phyloP scores from a whole-genome alignment of 164 flowering plant species.

The Stephania yunnanensis region DNA sequence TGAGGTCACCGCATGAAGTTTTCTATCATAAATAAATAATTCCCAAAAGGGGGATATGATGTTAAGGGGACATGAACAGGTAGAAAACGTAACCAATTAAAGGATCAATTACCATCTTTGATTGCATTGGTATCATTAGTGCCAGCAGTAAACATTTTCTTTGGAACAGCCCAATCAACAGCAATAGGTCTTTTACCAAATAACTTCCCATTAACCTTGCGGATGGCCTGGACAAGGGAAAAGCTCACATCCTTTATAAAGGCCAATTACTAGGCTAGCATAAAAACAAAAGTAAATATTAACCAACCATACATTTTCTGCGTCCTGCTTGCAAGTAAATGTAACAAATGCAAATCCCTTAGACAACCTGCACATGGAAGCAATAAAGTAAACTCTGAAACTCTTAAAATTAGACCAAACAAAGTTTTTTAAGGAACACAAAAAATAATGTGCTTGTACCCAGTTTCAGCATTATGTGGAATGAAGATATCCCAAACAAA shows the following conservation, averaged over 20 bases:
- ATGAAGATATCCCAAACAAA: constrained; percentile 89
- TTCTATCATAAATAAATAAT: neutral
- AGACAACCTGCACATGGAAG: constrained; percentile 39
- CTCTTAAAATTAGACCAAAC: neutral
- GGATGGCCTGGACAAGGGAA: constrained; percentile 57
- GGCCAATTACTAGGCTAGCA: neutral
- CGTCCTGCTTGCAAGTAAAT: constrained; percentile 85
- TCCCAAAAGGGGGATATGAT: neutral
- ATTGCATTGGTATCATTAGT: constrained; percentile 22
- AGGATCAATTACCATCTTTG: constrained; percentile 43
- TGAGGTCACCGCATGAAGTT: neutral
- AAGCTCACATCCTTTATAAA: neutral
- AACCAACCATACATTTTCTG: constrained; percentile 59
- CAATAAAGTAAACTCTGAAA: neutral
- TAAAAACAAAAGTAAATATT: neutral
- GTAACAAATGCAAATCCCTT: constrained; percentile 95
- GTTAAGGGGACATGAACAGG: neutral
- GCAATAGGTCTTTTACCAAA: constrained; percentile 79
- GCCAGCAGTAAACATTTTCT: constrained; percentile 58
- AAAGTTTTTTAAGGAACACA: neutral
- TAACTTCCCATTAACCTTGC: constrained; percentile 64
- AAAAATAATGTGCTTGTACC: constrained; percentile 35
- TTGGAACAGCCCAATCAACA: constrained; percentile 98
- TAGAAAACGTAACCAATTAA: neutral
- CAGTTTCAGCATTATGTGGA: constrained; percentile 63